Base-by-base conservation (phyloP, 495 filamentous ascomycete species). In the Jackrogersella minutella region DNA sequence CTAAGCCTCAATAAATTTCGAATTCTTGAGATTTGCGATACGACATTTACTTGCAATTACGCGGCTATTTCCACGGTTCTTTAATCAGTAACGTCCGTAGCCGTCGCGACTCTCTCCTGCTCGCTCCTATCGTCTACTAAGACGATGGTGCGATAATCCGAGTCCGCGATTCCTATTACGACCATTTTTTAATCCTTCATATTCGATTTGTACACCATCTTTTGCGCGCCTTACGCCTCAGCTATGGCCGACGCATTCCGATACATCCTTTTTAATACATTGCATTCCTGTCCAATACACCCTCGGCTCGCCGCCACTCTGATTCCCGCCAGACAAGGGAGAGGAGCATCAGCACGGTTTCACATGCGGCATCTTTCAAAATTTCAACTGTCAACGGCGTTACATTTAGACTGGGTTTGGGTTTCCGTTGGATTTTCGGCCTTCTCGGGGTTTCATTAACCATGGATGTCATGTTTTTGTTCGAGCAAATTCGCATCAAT, bases 1-100 rank as follows among this genome's bases (percentile, higher is more conserved):
- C 83, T 33, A 84, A 83, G 81, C 83, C 83, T 49, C 75, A 73
- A 72, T 81, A 80, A 80, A 19, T 44, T 37, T 46, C 19, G 14
- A 40, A 19, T 41, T 40, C n/a, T 9, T 34, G 43, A 33, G 8
- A 41, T 58, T 57, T 62, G 52, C 66, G 61, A 60, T 43, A 57
- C 37, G 19, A 60, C 30, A 28, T 46, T 30, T 30, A 28, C 36
- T 8, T 36, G 47, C 44, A 44, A 46, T 31, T 44, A 50, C 30
- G 34, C 62, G 28, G 33, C 22, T 30, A 33, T 37, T 1, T 36
- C 13, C 22, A 47, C 40, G 37, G 50, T 41, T 62, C 53, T 58
- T n/a, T 71, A 65, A 68, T 72, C 49, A 44, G 17, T 33, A 37
- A 51, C 17, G 31, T 40, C 54, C 24, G n/a, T 39, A 58, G 66